Evolutionary conservation across 805 yeast genomes (phyloP).

Genomic region (Wickerhamomyces mucosus): DNA sequence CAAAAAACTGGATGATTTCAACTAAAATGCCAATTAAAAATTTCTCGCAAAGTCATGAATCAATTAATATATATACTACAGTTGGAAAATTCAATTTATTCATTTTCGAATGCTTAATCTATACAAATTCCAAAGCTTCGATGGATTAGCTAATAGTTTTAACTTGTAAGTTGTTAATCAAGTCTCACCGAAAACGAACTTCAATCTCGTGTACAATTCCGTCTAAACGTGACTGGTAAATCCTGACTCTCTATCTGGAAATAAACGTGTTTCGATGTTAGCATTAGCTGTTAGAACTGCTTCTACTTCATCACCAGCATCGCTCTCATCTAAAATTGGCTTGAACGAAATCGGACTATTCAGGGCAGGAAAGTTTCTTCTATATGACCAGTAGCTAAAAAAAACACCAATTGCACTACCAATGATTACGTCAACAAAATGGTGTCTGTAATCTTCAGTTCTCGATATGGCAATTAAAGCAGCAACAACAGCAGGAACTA

Average conservation of each 20-base stretch:
- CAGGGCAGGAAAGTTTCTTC: conserved; percentile 31
- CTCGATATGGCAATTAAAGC: conserved; percentile 72
- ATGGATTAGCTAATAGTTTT: too few relatives aligned
- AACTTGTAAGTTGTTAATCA: too few relatives aligned
- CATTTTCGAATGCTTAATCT: too few relatives aligned
- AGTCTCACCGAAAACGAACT: too few relatives aligned
- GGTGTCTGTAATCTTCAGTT: conserved; percentile 91
- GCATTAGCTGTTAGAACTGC: conserved; percentile 12
- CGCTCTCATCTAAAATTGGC: conserved; percentile 31
- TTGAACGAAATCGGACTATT: conserved; percentile 26
- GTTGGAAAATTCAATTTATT: too few relatives aligned
- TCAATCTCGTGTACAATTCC: too few relatives aligned
- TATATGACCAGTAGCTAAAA: conserved; percentile 39
- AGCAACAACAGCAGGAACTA: conserved; percentile 60
- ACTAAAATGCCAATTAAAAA: too few relatives aligned
- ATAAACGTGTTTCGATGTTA: conserved; percentile 8
- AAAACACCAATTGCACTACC: conserved; percentile 62
- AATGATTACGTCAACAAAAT: conserved; percentile 70
- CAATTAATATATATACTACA: too few relatives aligned
- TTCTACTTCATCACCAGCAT: conserved; percentile 22
- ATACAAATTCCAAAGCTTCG: too few relatives aligned
- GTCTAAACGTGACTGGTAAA: too few relatives aligned
- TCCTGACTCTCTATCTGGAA: conserved; percentile 6
- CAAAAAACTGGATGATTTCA: too few relatives aligned
- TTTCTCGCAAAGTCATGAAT: too few relatives aligned